phyloP scores from a whole-genome alignment of 1,284 basidiomycete genomes.

The Boletus putidus region DNA sequence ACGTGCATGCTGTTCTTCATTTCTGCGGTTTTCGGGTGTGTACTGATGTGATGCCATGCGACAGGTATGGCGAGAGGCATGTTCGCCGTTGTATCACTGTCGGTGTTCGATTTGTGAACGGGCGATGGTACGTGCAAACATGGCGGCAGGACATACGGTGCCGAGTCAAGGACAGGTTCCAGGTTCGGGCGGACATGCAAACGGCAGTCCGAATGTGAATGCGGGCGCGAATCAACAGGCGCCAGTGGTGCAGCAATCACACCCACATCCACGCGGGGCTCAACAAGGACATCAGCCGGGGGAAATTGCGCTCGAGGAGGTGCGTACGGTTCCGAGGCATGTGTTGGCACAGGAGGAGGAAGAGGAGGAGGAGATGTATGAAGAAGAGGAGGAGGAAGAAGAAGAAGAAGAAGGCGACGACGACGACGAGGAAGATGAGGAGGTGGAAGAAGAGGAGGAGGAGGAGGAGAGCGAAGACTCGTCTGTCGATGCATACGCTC shows the following conservation, averaged over 20 bases:
- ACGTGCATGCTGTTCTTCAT: constrained; percentile 33
- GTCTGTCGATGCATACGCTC: constrained; percentile 7
- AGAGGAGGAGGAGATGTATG: constrained; percentile 25
- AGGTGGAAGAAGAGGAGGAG: constrained; percentile 16
- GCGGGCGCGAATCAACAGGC: constrained; percentile 9
- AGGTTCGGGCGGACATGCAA: constrained; percentile 10
- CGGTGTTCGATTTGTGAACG: constrained; percentile 69
- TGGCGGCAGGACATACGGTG: constrained; percentile 33
- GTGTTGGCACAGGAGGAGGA: constrained; percentile 29
- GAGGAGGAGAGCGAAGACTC: constrained; percentile 34
- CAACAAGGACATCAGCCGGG: constrained; percentile 16
- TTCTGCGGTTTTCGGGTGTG: background rate
- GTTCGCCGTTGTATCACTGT: constrained; percentile 67
- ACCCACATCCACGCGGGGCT: constrained; percentile 5
- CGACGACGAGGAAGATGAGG: constrained; percentile 16
- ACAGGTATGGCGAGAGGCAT: constrained; percentile 72
- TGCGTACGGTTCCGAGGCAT: constrained; percentile 19
- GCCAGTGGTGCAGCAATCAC: constrained; percentile 3
- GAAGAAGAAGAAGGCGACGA: constrained; percentile 22
- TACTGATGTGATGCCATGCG: constrained; percentile 5
- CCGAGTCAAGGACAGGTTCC: constrained; percentile 31
- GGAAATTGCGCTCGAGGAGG: constrained; percentile 35
- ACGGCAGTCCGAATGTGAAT: constrained; percentile 1
- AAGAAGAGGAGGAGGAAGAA: constrained; percentile 27
- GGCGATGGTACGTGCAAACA: constrained; percentile 47